Conservation (phyloP, 2,329 filamentous ascomycete species). For the Cordyceps cicadae region DNA sequence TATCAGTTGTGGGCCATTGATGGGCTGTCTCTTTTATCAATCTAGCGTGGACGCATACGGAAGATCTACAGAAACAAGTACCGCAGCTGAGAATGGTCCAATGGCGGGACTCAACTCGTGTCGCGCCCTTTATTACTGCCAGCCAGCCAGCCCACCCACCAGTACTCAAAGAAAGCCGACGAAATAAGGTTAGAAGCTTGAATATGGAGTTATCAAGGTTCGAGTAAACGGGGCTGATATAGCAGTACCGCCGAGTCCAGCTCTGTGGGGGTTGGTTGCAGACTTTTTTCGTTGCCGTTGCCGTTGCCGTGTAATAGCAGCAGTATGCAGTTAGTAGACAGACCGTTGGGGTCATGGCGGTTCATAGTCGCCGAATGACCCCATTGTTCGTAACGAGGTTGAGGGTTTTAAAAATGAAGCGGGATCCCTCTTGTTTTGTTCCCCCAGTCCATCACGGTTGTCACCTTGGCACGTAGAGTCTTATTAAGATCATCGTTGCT, state of each 20-base stretch:
- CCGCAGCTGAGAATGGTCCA: not conserved
- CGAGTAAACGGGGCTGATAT: not conserved
- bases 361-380: not conserved
- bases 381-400: not conserved
- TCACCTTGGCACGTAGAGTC: not conserved
- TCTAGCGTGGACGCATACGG: not conserved
- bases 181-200: not conserved
- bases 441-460: not conserved
- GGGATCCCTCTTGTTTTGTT: not conserved
- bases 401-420: not conserved
- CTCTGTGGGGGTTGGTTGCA: not conserved
- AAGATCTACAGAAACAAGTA: not conserved
- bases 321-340: too few relatives aligned
- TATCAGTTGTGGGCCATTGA: constrained; percentile 5
- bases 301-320: too few relatives aligned
- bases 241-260: not conserved
- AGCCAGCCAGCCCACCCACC: not conserved
- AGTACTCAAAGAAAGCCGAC: not conserved
- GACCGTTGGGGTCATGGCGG: not conserved
- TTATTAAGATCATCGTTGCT: not conserved
- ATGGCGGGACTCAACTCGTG: not conserved
- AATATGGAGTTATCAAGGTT: not conserved
- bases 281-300: not conserved
- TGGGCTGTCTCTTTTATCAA: not conserved
- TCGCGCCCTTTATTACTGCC: too few relatives aligned